Evolutionary conservation across 495 filamentous ascomycete genomes (phyloP), one percentile per base, ranked within the genome.

Genomic region (Podospora pseudopauciseta): DNA sequence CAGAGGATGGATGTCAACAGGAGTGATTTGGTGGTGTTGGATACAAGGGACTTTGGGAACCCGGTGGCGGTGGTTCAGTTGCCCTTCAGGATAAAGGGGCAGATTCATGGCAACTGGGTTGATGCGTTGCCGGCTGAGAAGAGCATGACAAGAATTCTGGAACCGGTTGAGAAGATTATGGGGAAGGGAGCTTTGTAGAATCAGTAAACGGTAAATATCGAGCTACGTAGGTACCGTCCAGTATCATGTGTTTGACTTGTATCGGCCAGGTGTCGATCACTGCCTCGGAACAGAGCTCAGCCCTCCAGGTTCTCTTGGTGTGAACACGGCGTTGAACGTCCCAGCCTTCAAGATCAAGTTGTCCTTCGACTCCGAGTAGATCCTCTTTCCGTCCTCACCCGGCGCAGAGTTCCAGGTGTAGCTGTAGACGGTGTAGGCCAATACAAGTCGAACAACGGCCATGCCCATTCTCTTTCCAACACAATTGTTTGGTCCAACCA

Each of bases 401-500:
- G 65, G 67, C 2, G 70, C 73, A 49, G 70, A 68, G 60, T 61
- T 27, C 54, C 70, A 72, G 2, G 64, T 58, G 56, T 67, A 71
- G 60, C 68, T 13, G 15, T 62, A 64, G 4, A 70, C 54, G 16
- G 69, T 75, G 39, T 69, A 75, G 16, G 70, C 72, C 23, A 80
- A 16, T 15, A 68, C 66, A 18, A 78, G 67, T 58, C 70, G 64
- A 2, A 79, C 57, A 28, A 76, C 75, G 57, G 70, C 67, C 65
- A 78, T 70, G 0, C 75, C 76, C 11, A 79, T 44, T 54, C 76
- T 66, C 66, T 75, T 77, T 5, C 76, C 78, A 1, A 72, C 63
- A 56, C 77, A 79, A 23, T 67, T 76, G 56, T 69, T 67, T 1
- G 74, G 70, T 1, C 77, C 81, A 4, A 71, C 26, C 3, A 77